phyloP scores from a whole-genome alignment of 2,329 filamentous ascomycete species.

The Cytospora chrysosperma region DNA sequence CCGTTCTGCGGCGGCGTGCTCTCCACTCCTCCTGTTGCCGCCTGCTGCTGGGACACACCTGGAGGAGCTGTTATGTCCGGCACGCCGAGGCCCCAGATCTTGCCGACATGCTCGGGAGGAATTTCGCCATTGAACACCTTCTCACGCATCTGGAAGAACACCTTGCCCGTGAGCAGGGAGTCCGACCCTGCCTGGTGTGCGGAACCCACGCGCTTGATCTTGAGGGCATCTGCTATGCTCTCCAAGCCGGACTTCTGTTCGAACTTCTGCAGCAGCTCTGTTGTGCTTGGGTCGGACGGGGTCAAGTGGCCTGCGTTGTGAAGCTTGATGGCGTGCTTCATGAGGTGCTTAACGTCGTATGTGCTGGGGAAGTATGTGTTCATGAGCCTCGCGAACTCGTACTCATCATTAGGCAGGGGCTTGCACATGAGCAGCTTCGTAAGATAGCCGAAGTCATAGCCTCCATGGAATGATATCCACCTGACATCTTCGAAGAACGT shows the following conservation, averaged over 20 bases:
- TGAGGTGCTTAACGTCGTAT: conserved; percentile 95
- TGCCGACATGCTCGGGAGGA: conserved; percentile 78
- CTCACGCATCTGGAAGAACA: conserved; percentile 91
- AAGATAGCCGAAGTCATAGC: conserved; percentile 96
- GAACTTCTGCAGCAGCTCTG: conserved; percentile 77
- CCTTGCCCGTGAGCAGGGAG: conserved; percentile 85
- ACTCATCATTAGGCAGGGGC: conserved; percentile 82
- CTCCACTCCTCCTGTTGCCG: conserved; percentile 32
- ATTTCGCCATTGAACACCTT: conserved; percentile 84
- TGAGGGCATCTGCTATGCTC: conserved; percentile 89
- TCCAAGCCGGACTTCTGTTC: conserved; percentile 90
- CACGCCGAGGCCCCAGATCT: conserved; percentile 89
- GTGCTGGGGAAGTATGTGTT: conserved; percentile 90
- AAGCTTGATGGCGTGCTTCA: conserved; percentile 80
- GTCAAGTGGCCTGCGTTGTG: conserved; percentile 63
- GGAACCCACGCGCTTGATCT: conserved; percentile 81
- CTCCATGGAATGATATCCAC: conserved; percentile 97
- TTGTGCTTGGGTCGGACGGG: conserved; percentile 62
- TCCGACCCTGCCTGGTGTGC: conserved; percentile 94
- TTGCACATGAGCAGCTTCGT: conserved; percentile 88
- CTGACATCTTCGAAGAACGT: conserved; percentile 84
- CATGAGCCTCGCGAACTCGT: conserved; percentile 84
- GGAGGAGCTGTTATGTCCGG: conserved; percentile 52
- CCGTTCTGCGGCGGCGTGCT: conserved; percentile 43
- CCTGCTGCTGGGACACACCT: conserved; percentile 10